A percentile compares a stretch with the other conserved stretches of the same genome.
Conservation (phyloP, 352 stramenopile species). For the Globisporangium rhizosaccharum region DNA sequence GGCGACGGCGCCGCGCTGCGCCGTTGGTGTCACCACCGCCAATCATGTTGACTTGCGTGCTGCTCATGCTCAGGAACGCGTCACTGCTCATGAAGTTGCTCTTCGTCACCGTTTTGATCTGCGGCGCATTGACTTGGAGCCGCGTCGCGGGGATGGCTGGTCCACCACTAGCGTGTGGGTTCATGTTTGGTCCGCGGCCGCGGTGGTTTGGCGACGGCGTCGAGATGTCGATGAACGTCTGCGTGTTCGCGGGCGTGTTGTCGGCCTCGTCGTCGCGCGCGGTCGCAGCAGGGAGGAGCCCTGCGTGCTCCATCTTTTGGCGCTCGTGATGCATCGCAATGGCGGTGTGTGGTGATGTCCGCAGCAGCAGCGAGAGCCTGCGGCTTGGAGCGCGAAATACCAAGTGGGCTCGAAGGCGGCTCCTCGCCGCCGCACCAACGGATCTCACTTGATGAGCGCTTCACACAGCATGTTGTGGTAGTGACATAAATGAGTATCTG, state of each 20-base stretch:
- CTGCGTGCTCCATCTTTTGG: slow-evolving; percentile 36
- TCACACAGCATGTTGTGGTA: no score
- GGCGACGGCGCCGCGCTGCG: slow-evolving; percentile 39
- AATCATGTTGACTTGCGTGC: slow-evolving; percentile 28
- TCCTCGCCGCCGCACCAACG: no score
- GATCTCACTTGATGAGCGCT: no score
- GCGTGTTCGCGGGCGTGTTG: slow-evolving; percentile 44
- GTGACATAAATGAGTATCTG: no score
- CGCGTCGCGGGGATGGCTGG: slow-evolving; percentile 8
- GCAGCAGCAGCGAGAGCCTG: no score
- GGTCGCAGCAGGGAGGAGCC: slow-evolving; percentile 14
- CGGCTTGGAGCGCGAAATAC: no score
- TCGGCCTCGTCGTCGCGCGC: slow-evolving; percentile 23
- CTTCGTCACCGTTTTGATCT: slow-evolving; percentile 25
- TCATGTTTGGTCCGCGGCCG: slow-evolving; percentile 9
- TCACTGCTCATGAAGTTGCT: slow-evolving; percentile 61
- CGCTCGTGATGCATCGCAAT: slow-evolving; percentile 26
- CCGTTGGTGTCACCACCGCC: slow-evolving; percentile 10
- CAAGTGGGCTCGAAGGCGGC: no score
- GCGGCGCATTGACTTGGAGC: slow-evolving; percentile 14
- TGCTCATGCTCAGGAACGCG: slow-evolving; percentile 41
- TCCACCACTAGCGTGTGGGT: neutral
- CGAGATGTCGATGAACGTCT: slow-evolving; percentile 66
- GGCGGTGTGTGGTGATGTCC: no score
- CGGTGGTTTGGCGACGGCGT: slow-evolving; percentile 46